Percentiles rank a stretch among this genome's conserved stretches.
phyloP scores from a whole-genome alignment of 139 green algal species.

The Pedinophyceae sp. region DNA sequence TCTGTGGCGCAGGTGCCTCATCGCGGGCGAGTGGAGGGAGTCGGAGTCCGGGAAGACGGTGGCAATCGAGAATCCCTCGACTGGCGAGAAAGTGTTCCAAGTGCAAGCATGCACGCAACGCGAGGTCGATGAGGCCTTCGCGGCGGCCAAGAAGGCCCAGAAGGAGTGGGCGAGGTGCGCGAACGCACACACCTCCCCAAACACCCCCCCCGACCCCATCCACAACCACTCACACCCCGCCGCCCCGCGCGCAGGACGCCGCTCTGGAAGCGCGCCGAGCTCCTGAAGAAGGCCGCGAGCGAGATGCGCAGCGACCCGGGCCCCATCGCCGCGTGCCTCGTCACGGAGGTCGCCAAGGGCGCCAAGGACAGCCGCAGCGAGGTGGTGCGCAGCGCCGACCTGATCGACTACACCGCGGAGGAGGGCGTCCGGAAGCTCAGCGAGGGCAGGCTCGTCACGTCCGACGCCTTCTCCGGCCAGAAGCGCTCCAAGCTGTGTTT shows the following conservation, averaged over 20 bases:
- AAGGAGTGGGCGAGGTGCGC: not conserved
- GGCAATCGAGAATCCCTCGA: conserved; percentile 57
- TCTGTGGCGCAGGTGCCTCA: conserved; percentile 51
- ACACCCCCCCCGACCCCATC: too few species aligned
- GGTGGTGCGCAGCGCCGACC: conserved; percentile 68
- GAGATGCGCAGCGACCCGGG: conserved; percentile 63
- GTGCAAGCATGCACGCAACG: conserved; percentile 64
- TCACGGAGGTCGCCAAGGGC: conserved; percentile 86
- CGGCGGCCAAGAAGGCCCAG: conserved; percentile 41
- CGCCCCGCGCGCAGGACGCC: conserved; percentile 59
- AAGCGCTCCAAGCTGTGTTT: conserved; percentile 84
- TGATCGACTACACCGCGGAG: conserved; percentile 86
- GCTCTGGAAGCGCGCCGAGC: conserved; percentile 71
- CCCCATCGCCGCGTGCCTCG: conserved; percentile 71
- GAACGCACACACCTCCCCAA: too few species aligned
- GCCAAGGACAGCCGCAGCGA: conserved; percentile 31
- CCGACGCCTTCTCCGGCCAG: conserved; percentile 82
- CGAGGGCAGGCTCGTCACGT: conserved; percentile 63
- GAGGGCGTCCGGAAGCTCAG: conserved; percentile 71
- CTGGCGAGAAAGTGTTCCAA: conserved; percentile 4
- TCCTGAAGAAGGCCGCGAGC: conserved; percentile 52
- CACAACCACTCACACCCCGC: not conserved
- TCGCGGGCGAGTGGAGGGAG: conserved; percentile 64
- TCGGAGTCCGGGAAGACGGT: conserved; percentile 43
- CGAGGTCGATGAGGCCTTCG: conserved; percentile 74